Evolutionary conservation across 768 basidiomycete genomes (phyloP), one percentile per base, ranked within the genome.

Genomic region (Multifurca ochricompacta): DNA sequence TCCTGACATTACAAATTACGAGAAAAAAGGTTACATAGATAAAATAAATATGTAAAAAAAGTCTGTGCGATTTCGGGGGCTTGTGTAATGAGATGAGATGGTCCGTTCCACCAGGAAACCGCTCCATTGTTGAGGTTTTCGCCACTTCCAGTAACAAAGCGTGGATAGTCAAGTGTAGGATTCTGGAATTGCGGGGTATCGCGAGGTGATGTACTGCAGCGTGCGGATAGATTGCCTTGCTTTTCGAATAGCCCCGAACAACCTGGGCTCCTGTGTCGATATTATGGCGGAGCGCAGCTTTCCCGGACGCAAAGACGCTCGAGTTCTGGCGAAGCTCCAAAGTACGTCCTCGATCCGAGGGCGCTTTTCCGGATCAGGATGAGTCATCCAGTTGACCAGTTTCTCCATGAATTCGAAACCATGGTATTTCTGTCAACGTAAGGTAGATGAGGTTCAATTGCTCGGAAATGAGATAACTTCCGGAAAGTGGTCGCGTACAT

Each of bases 371-470:
- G 70, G 70, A 41, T 67, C 62, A 1, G 50, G 51, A 4, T 54
- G 58, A 0, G 60, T 59, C 69, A 71, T 70, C 3, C 56, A 51
- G 3, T 40, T 30, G 4, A 69, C 47, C 3, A 71, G 55, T 14
- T 59, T 51, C 31, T 39, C 13, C 61, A 70, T 48, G 56, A 68
- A 68, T 2, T 61, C 64, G 14, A 66, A 37, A 21, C 62, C 61
- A 28, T 43, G 18, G 35, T 53, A 60, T 39, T 50, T 58, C 67
- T 68, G 47, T n/a, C n/a, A n/a, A n/a, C n/a, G 14, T 19, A 19
- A 18, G 4, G 48, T 46, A 10, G 30, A 34, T 21, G 13, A 48
- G 16, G 4, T n/a, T 3, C 23, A 32, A 44, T 13, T 51, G 5
- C 8, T n/a, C n/a, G n/a, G n/a, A n/a, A n/a, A 16, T 1, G 19